Evolutionary conservation across 768 basidiomycete genomes (phyloP), one percentile per base, ranked within the genome.

Genomic region (Artomyces pyxidatus): DNA sequence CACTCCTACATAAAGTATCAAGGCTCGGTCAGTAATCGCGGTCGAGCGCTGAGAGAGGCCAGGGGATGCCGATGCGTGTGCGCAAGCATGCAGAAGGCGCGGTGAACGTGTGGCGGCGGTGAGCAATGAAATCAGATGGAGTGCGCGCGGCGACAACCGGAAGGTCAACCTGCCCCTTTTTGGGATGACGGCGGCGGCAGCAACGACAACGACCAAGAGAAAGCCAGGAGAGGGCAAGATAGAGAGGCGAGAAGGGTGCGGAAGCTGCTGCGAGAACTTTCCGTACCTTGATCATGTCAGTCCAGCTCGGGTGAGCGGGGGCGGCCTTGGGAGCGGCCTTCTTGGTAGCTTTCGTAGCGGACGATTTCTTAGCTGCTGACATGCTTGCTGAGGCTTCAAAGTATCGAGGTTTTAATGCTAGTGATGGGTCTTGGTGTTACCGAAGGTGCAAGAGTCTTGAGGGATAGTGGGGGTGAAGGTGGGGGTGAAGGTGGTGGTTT

Each of bases 251-350:
- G 37, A 11, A 57, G 51, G 47, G 41, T 32, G 19, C 9, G 30
- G 41, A 43, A 37, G 35, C 27, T 43, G 40, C 45, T 61, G 43
- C 26, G 28, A 46, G 46, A 53, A 40, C 42, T 39, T 44, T 49
- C 54, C 73, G 62, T 59, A 85, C 85, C 75, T 86, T 87, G 65
- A 88, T 87, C 85, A 88, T 88, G 48, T 88, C 84, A 49, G 76
- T 65, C 80, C 81, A 84, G 50, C 74, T 63, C 11, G 82, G 81
- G 58, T 83, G 81, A 37, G 75, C 50, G 46, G 63, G 55, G 23
- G 60, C 56, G 49, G 71, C 60, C 41, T 68, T 69, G 47, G 69
- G 58, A 17, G 71, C 63, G 29, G 69, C 57, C 66, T 76, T 80
- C 62, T 75, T 64, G 42, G 69, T 55, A 29, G 75, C 56, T 63